phyloP scores from a whole-genome alignment of 1,284 basidiomycete species.

The Anthracocystis walkeri region DNA sequence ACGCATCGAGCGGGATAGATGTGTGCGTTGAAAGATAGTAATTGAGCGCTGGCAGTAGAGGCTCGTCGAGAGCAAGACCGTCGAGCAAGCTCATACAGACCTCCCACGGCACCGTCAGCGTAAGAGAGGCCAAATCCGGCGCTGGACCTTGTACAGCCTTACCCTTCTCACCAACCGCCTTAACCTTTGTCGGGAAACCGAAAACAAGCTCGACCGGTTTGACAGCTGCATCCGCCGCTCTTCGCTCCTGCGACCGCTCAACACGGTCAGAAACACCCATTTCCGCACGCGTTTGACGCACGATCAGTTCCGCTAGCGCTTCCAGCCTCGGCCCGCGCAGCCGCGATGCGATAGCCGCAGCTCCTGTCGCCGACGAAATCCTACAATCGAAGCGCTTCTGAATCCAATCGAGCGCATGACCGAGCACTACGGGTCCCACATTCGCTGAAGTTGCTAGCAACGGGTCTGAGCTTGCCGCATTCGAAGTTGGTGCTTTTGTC shows the following conservation, averaged over 20 bases:
- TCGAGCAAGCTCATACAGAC: slow-evolving; percentile 45
- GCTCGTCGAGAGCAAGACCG: slow-evolving; percentile 22
- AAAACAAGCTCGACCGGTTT: slow-evolving; percentile 50
- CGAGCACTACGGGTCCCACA: slow-evolving; percentile 33
- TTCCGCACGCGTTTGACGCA: slow-evolving; percentile 33
- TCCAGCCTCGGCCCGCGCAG: slow-evolving; percentile 31
- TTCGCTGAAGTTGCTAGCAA: slow-evolving; percentile 22
- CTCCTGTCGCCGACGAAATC: slow-evolving; percentile 33
- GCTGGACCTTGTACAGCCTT: slow-evolving; percentile 27
- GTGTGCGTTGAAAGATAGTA: slow-evolving; percentile 47
- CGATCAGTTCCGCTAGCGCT: slow-evolving; percentile 41
- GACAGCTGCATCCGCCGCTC: slow-evolving; percentile 14
- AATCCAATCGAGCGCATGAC: slow-evolving; percentile 50
- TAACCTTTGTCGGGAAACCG: slow-evolving; percentile 27
- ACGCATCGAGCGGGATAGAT: slow-evolving; percentile 43
- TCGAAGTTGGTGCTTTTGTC: slow-evolving; percentile 40
- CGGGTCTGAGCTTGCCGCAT: slow-evolving; percentile 14
- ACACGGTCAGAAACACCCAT: slow-evolving; percentile 20
- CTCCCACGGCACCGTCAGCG: slow-evolving; percentile 53
- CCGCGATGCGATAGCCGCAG: slow-evolving; percentile 28
- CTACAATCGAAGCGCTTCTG: slow-evolving; percentile 54
- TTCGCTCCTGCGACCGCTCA: slow-evolving; percentile 22
- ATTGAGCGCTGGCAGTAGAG: slow-evolving; percentile 47
- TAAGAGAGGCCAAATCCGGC: slow-evolving; percentile 35
- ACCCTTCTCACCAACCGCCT: not conserved